Base-by-base conservation (phyloP, 176 grass and related monocot species). In the Ampelocalamus luodianensis region DNA sequence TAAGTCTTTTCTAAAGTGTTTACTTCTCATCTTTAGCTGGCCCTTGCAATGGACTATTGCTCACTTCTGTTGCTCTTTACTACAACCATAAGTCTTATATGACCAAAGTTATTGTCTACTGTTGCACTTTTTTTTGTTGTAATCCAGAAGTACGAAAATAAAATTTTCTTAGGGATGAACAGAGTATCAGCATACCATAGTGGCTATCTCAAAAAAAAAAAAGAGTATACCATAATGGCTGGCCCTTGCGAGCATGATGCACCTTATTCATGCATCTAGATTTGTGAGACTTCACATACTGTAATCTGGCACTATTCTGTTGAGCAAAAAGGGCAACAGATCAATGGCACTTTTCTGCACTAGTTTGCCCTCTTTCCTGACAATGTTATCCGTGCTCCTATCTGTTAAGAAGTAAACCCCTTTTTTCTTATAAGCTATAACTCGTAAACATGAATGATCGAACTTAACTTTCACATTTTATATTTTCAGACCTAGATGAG, bases 401-500 rank as follows among this genome's bases (percentile, higher is more conserved):
- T 18, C 40, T 15, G 20, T 16, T 6, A 48, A 51, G 73, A 48
- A 51, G 73, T 71, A 72, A 27, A 74, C n/a, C 37, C 34, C 15
- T 26, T 85, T 85, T 79, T 80, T 62, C n/a, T 68, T 34, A 16
- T 32, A 83, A 24, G 38, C 54, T 60, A 18, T 64, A 39, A 22
- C 14, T 59, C 24, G 68, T 64, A 42, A 55, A 74, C 82, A 60
- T 38, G 76, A 40, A 49, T 79, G 29, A 80, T 65, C 44, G 45
- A 63, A 16, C 53, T 27, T 43, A 54, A 80, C 34, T 87, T 16
- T 84, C 86, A 18, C 17, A 70, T 16, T 69, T 78, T 29, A 51
- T 74, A 40, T 59, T 78, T 94, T 68, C 86, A 98, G 96, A 88
- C 69, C 45, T 78, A 3, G 80, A 88, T 82, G 93, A 89, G 38